A percentile compares a stretch with the other conserved stretches of the same genome.
These are phyloP conservation scores for Tricholoma bakamatsutake DNA, from an alignment of 768 basidiomycete genomes.

Conservation along the genomic window DNA sequence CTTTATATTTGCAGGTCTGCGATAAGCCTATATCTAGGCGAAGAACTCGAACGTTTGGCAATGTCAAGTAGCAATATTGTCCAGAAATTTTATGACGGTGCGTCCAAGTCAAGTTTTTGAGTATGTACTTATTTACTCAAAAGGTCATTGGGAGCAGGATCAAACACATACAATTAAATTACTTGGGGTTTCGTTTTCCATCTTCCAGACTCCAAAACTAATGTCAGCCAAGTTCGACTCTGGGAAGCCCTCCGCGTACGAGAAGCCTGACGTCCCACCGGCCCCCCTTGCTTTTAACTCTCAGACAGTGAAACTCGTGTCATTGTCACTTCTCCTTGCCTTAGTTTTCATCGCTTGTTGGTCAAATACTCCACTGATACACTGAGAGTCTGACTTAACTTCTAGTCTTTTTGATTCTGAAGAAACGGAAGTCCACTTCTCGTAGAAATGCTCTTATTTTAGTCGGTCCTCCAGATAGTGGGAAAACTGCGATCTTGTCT, in stretches of 20 bases:
- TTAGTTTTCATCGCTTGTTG: conserved; percentile 5
- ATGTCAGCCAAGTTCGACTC: background rate
- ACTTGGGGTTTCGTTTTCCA: background rate
- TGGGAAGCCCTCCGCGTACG: background rate
- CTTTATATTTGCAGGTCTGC: background rate
- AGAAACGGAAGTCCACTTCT: conserved; percentile 36
- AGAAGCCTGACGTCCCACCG: background rate
- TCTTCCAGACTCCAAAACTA: background rate
- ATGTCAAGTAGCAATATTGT: background rate
- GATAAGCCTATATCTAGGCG: background rate
- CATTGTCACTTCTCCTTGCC: conserved; percentile 10
- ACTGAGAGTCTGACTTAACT: background rate
- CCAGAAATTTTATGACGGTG: background rate
- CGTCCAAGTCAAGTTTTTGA: background rate
- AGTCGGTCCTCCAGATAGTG: conserved; percentile 70
- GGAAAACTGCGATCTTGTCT: conserved; percentile 76
- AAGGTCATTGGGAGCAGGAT: background rate
- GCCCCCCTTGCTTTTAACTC: background rate
- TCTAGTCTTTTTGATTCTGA: conserved; percentile 40
- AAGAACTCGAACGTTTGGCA: background rate
- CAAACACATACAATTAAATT: background rate
- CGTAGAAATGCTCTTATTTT: conserved; percentile 63
- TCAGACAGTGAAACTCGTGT: conserved; percentile 1
- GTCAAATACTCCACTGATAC: background rate
- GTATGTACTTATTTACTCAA: background rate